Evolutionary conservation across 768 basidiomycete species (phyloP), one percentile per base, ranked within the genome.

Genomic region (Polyporus arcularius): DNA sequence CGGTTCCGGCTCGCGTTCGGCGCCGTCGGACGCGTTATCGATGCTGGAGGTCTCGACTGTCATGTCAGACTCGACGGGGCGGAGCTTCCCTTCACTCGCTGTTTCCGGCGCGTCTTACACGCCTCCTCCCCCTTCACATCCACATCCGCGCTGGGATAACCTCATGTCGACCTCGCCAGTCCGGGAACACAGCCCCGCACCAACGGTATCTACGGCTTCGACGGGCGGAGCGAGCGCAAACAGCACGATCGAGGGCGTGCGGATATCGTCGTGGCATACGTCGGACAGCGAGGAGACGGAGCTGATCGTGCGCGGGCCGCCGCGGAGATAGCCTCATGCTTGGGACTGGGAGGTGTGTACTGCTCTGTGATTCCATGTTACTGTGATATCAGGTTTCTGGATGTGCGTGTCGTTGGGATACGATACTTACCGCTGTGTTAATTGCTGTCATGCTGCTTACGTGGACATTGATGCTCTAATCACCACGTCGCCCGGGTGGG

Each of bases 261-360:
- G 52, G n/a, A 53, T 53, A 5, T 53, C 52, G n/a, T 40, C 38
- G 16, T 53, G 52, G 52, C 52, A 53, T 38, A n/a, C 52, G n/a
- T 32, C 31, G 16, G 52, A 53, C 21, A 53, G 52, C 39, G 32
- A 53, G 21, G 35, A 15, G 38, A 53, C 32, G 32, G 52, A 53
- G 52, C 14, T 53, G 38, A 12, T 46, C 4, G 45, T 26, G 26
- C 46, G 35, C 6, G 7, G 7, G 35, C 35, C 11, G 35, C 35
- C 35, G 35, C 7, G 46, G 26, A 18, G 46, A 48, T 48, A 48
- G 46, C 11, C 35, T 35, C 35, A 11, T 35, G 7, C 1, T 35
- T 35, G 35, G 35, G 35, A 35, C 1, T 11, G 11, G 35, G 35
- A 35, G 11, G 35, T 35, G 35, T 35, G 35, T 35, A 35, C 35